Base-by-base conservation (phyloP, 345 rosid species). In the Anastatica hierochuntica region DNA sequence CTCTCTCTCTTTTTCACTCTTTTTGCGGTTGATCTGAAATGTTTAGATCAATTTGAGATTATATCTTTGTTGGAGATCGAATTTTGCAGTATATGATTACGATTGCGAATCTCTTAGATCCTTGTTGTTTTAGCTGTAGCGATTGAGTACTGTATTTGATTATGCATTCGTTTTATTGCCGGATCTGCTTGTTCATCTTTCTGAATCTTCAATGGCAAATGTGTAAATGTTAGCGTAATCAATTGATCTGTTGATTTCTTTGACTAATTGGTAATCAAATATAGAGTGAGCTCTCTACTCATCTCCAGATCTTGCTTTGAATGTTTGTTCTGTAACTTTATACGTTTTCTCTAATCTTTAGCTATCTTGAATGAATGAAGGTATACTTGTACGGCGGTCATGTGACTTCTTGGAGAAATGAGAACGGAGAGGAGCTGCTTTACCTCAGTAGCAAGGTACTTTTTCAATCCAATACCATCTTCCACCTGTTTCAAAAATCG, bases 401-500 rank as follows among this genome's bases (percentile, higher is more conserved):
- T 10, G 90, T 90, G 50, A 90, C 96, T 41, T 87, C 98, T 64
- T 90, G 98, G 98, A 87, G 76, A 79, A 82, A 90, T 75, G 85
- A 79, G 53, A 79, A 79, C 34, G 83, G 88, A 44, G 98, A 87
- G 64, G 98, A 85, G 79, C 66, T 85, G 53, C 83, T 85, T 66
- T 69, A 79, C 70, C 76, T 85, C 43, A 82, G 90, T 68, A 82
- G 70, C 70, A 85, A 80, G 90, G 95, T 85, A 52, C 42, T 29
- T 24, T 24, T 51, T 4, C 66, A 26, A 14, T 13, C 33, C n/a
- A 33, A 4, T 3, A 13, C 42, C 24, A 23, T 17, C 41, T 63
- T 38, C 15, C 23, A 11, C 16, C 20, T 43, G 2, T 36, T 44
- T 13, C 5, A 5, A 14, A 5, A 14, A 27, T 56, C 34, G 15